phyloP scores from a whole-genome alignment of 169 alveolate species.

The Plasmodium ovale region DNA sequence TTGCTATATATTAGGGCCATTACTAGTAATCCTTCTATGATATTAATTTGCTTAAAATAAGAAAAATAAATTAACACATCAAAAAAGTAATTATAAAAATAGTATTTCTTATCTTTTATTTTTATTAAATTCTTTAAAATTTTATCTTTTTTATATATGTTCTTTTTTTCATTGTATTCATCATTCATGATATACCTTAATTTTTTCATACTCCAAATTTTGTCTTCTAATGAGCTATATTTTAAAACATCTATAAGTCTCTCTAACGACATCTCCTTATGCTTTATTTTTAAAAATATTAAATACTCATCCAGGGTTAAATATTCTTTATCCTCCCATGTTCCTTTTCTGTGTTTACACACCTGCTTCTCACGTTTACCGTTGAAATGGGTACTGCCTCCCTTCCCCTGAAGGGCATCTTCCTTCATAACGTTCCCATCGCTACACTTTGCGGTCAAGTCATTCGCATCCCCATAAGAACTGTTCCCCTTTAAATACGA shows the following conservation, averaged over 20 bases:
- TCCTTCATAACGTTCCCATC: neutral
- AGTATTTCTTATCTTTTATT: constrained; percentile 45
- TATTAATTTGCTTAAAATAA: constrained; percentile 61
- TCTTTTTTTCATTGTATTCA: constrained; percentile 41
- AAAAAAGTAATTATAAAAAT: constrained; percentile 66
- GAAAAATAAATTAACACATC: constrained; percentile 74
- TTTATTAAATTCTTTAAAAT: constrained; percentile 23
- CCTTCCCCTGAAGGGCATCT: neutral
- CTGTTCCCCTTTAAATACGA: no score
- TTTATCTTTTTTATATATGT: constrained; percentile 52
- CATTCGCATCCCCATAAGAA: no score
- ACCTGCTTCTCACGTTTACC: neutral
- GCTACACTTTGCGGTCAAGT: neutral
- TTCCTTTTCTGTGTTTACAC: neutral
- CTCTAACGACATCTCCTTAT: constrained; percentile 34
- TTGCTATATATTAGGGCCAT: constrained; percentile 66
- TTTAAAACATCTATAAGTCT: constrained; percentile 16
- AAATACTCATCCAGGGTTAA: constrained; percentile 64
- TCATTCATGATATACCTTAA: constrained; percentile 35
- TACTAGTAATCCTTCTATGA: constrained; percentile 52
- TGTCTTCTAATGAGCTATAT: constrained; percentile 23
- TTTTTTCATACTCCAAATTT: constrained; percentile 39
- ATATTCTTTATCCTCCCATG: neutral
- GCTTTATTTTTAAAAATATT: constrained; percentile 64
- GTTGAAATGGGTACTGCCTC: neutral